Evolutionary conservation across 2,329 filamentous ascomycete genomes (phyloP).

Genomic region (Venturia asperata): DNA sequence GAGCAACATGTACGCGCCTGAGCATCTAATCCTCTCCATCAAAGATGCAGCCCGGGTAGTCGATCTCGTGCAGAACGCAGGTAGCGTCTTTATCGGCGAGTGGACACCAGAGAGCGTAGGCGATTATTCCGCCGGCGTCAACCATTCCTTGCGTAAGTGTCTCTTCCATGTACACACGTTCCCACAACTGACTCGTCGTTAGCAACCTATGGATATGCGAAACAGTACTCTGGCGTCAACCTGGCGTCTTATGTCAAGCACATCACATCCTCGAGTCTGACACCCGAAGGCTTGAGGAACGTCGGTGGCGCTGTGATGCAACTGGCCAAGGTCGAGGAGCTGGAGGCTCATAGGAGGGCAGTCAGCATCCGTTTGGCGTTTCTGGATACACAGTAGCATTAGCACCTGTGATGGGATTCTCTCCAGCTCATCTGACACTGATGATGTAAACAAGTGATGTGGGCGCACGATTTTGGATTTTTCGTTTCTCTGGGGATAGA

Average conservation of each 20-base stretch:
- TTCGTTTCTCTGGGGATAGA: too few relatives aligned
- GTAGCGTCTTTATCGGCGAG: constrained; percentile 88
- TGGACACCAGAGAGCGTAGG: constrained; percentile 98
- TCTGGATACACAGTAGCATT: constrained; percentile 27
- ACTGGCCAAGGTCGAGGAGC: constrained; percentile 84
- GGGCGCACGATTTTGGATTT: neutral
- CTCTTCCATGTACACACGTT: neutral
- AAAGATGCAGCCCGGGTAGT: constrained; percentile 67
- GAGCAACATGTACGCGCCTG: constrained; percentile 91
- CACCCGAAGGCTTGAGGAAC: constrained; percentile 73
- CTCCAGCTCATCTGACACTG: neutral
- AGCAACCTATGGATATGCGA: constrained; percentile 97
- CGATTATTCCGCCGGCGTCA: constrained; percentile 96
- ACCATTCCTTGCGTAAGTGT: constrained; percentile 88
- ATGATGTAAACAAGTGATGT: neutral
- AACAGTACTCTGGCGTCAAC: constrained; percentile 97
- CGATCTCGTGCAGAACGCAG: constrained; percentile 80
- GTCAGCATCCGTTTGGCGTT: constrained; percentile 56
- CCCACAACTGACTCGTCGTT: constrained; percentile 16
- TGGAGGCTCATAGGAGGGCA: constrained; percentile 82
- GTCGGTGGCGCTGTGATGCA: constrained; percentile 90
- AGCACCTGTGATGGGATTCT: neutral
- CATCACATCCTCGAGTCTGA: constrained; percentile 90
- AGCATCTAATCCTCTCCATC: constrained; percentile 91
- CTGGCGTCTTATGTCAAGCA: constrained; percentile 94